Evolutionary conservation across 1,139 yeast genomes (phyloP), one percentile per base, ranked within the genome.

Genomic region (Kodamaea fungicola): DNA sequence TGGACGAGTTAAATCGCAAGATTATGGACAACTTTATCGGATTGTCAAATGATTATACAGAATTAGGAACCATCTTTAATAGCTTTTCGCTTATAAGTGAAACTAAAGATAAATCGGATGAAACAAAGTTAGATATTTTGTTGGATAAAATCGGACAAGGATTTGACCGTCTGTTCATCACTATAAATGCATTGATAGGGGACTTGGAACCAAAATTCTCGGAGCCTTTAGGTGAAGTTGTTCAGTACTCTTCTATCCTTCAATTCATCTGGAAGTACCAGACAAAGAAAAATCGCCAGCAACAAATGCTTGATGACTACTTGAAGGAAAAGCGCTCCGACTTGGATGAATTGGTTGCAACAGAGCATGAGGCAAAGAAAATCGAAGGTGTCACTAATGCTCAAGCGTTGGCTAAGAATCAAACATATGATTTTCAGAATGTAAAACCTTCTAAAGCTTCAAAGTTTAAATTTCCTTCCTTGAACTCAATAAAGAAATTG

Each of bases 211-310:
- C 87, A 7, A 78, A 80, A 38, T 82, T 89, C 48, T 76, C 87
- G 29, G 97, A 90, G 54, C 95, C 95, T 4, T 64, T 90, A 25
- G 81, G 86, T 6, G 97, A 90, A 54, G 77, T 86, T 12, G 89
- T 84, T 9, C 88, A 85, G 51, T 80, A 83, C 59, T 79, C 94
- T 0, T 70, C 73, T 5, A 81, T 83, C 0, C 77, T 84, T 2
- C 74, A 84, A 34, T 75, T 78, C 31, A 77, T 90, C 10, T 70
- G 83, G 34, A 83, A 80, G 51, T 90, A 76, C 55, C 78, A 90
- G 38, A 71, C 75, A 31, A 73, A 81, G 48, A 90, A 92, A 55
- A 64, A 77, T 8, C 64, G 81, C 9, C 97, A 90, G 55, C 67
- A 74, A 34, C 76, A 71, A 34, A 59, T 85, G 46, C 69, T 88